phyloP scores from a whole-genome alignment of 495 filamentous ascomycete species.

The Penicillium taxi region DNA sequence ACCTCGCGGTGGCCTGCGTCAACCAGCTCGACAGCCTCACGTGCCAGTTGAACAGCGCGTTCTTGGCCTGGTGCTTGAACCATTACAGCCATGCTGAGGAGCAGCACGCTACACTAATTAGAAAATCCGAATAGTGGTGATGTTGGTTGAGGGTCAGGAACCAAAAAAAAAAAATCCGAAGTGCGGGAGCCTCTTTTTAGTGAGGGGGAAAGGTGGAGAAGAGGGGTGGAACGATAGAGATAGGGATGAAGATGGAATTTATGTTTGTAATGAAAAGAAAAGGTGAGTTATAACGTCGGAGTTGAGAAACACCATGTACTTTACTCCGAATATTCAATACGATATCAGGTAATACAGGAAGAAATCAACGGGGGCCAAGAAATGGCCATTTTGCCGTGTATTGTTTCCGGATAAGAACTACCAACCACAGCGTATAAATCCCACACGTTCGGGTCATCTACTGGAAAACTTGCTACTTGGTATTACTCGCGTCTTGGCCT shows the following conservation, averaged over 20 bases:
- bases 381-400: too few relatives aligned
- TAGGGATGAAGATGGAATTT: constrained; percentile 3
- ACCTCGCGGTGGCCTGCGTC: constrained; percentile 45
- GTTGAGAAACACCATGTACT: too few relatives aligned
- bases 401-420: constrained; percentile 27
- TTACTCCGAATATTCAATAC: too few relatives aligned
- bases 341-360: too few relatives aligned
- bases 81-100: constrained; percentile 36
- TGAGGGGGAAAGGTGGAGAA: constrained; percentile 12
- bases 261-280: too few relatives aligned
- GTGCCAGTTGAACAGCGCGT: constrained; percentile 42
- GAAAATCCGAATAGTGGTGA: constrained; percentile 1
- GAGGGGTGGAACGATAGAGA: constrained; percentile 2
- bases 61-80: constrained; percentile 40
- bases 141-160: neutral
- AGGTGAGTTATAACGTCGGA: too few relatives aligned
- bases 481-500: too few relatives aligned
- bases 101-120: constrained; percentile 7
- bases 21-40: constrained; percentile 43
- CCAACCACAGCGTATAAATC: constrained; percentile 26
- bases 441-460: too few relatives aligned
- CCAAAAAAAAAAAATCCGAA: neutral
- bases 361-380: too few relatives aligned
- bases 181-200: too few relatives aligned
- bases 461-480: too few relatives aligned